Percentiles rank a stretch among this genome's conserved stretches.
Evolutionary conservation across 1,139 yeast species (phyloP).

Genomic region (Groenewaldozyma auringiensis): DNA sequence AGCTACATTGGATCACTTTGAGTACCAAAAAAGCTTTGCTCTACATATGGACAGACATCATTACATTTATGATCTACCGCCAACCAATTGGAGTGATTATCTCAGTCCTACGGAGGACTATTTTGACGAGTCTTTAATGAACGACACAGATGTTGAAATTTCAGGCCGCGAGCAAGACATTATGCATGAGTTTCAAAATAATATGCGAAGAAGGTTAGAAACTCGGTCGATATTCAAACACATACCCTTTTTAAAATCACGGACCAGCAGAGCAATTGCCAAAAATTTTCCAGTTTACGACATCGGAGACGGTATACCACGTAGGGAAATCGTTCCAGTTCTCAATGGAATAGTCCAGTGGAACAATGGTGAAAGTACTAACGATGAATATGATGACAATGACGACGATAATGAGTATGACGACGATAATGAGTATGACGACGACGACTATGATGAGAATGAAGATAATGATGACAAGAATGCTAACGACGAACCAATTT

Average conservation of each 20-base stretch:
- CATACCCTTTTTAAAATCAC: conserved; percentile 3
- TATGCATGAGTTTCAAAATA: conserved; percentile 2
- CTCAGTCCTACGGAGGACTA: conserved; percentile 8
- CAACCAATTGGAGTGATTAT: conserved; percentile 7
- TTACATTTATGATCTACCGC: conserved; percentile 1
- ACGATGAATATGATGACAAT: not conserved
- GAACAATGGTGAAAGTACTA: not conserved
- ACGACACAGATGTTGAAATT: not conserved
- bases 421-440: not conserved
- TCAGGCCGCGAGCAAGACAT: conserved; percentile 2
- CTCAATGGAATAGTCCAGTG: not conserved
- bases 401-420: not conserved
- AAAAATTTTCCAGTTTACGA: conserved; percentile 3
- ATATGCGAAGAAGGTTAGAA: not conserved
- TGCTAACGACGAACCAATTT: not conserved
- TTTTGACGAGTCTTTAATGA: not conserved
- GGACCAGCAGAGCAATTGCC: conserved; percentile 3
- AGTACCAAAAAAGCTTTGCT: not conserved
- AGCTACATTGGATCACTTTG: conserved; percentile 9
- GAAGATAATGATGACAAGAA: not conserved
- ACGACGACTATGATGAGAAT: not conserved
- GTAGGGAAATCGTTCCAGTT: conserved; percentile 7
- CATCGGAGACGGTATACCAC: conserved; percentile 11
- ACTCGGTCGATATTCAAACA: not conserved
- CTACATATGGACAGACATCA: not conserved